Percentiles rank a stretch among this genome's conserved stretches.
phyloP scores from a whole-genome alignment of 2,329 filamentous ascomycete species.

The Colletotrichum tamarilloi region DNA sequence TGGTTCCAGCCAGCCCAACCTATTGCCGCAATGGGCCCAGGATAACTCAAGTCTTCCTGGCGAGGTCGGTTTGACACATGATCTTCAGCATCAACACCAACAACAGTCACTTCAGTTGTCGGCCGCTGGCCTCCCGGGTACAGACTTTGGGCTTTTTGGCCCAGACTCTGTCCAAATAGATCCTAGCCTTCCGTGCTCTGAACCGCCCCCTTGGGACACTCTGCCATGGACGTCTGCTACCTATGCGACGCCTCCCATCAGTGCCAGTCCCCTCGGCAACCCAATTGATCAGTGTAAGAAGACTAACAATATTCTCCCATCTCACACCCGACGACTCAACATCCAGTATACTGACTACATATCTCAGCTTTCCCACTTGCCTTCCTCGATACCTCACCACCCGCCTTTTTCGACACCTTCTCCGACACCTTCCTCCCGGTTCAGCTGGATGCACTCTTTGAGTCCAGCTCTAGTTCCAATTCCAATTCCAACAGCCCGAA shows the following conservation, averaged over 20 bases:
- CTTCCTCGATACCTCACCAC: conserved; percentile 26
- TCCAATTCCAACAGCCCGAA: conserved; percentile 32
- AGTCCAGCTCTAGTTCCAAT: conserved; percentile 26
- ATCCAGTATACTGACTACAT: background rate
- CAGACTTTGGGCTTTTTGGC: conserved; percentile 24
- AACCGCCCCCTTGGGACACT: conserved; percentile 30
- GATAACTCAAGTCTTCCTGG: conserved; percentile 24
- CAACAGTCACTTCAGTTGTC: conserved; percentile 11
- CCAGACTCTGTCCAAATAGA: conserved; percentile 27
- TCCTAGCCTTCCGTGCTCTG: conserved; percentile 22
- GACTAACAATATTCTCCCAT: background rate
- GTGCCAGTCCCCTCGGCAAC: conserved; percentile 32
- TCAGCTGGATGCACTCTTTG: conserved; percentile 20
- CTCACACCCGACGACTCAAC: conserved; percentile 7
- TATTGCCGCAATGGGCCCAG: conserved; percentile 17
- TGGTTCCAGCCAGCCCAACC: conserved; percentile 28
- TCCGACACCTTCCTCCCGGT: conserved; percentile 5
- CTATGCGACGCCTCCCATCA: conserved; percentile 15
- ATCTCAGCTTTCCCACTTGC: conserved; percentile 19
- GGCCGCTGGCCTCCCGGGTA: conserved; percentile 26
- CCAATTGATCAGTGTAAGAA: conserved; percentile 22
- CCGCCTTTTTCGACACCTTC: conserved; percentile 32
- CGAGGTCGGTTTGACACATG: conserved; percentile 18
- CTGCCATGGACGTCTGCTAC: conserved; percentile 24
- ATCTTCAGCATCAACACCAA: conserved; percentile 11